Percentiles rank a stretch among this genome's conserved stretches.
Conservation (phyloP, 768 basidiomycete genomes). For the Tulasnella sp. region DNA sequence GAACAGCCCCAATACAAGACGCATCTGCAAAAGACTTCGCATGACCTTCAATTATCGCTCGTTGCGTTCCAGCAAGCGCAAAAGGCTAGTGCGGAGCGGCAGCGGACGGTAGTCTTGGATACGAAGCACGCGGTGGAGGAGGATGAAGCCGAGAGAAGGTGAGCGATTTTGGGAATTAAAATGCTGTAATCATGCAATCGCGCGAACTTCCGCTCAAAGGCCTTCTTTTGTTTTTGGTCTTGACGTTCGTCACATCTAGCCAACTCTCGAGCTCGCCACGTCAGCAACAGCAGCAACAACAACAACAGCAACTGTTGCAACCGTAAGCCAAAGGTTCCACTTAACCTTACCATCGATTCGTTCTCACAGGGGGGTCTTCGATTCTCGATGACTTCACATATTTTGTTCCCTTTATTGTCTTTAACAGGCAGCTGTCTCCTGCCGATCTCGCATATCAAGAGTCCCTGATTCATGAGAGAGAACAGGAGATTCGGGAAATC, state of each 20-base stretch:
- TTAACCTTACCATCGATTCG: background rate
- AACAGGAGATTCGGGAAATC: constrained; percentile 90
- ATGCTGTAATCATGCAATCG: background rate
- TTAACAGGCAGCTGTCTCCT: constrained; percentile 53
- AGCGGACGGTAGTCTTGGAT: constrained; percentile 77
- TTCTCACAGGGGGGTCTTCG: background rate
- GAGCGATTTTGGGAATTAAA: background rate
- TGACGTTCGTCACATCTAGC: background rate
- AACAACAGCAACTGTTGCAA: constrained; percentile 15
- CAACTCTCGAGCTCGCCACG: constrained; percentile 3
- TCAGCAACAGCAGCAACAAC: constrained; percentile 15
- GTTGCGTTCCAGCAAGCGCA: constrained; percentile 88
- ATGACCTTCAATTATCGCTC: constrained; percentile 83
- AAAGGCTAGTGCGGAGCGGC: constrained; percentile 78
- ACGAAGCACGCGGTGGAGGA: constrained; percentile 80
- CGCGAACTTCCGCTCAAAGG: background rate
- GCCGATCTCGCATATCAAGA: constrained; percentile 95
- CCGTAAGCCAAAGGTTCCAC: constrained; percentile 8
- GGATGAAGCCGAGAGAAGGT: constrained; percentile 29
- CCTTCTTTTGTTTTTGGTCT: background rate
- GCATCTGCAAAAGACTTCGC: constrained; percentile 80
- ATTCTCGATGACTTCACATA: background rate
- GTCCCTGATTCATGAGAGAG: constrained; percentile 86
- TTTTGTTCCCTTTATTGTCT: background rate
- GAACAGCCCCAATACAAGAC: constrained; percentile 70